Percentiles rank a stretch among this genome's conserved stretches.
Evolutionary conservation across 2,329 filamentous ascomycete species (phyloP).

Genomic region (Cytospora piceicola): DNA sequence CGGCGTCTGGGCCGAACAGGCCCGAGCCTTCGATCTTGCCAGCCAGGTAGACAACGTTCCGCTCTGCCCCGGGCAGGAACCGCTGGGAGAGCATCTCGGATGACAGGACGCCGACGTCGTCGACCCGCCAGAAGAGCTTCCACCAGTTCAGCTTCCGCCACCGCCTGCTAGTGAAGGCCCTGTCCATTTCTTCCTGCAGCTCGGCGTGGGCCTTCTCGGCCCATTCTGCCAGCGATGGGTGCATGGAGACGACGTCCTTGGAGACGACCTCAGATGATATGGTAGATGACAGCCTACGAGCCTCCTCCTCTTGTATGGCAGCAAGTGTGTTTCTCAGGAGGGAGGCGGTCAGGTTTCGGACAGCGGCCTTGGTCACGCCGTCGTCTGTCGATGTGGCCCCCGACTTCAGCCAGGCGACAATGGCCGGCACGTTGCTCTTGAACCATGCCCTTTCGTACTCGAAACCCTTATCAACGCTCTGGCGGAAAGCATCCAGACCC

Average conservation of each 20-base stretch:
- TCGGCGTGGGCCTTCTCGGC: constrained; percentile 81
- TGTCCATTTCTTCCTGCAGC: constrained; percentile 76
- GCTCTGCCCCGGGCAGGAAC: constrained; percentile 80
- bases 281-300: constrained; percentile 41
- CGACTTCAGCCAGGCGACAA: constrained; percentile 68
- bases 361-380: constrained; percentile 63
- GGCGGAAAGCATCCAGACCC: constrained; percentile 69
- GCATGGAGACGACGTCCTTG: constrained; percentile 54
- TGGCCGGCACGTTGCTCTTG: constrained; percentile 66
- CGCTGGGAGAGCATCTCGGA: constrained; percentile 75
- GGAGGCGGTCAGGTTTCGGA: constrained; percentile 69
- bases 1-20: constrained; percentile 24
- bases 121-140: constrained; percentile 93
- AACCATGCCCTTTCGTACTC: constrained; percentile 77
- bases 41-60: constrained; percentile 79
- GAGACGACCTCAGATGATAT: constrained; percentile 40
- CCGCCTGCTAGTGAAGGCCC: constrained; percentile 72
- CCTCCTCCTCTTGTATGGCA: constrained; percentile 56
- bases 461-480: constrained; percentile 70
- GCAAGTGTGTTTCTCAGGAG: constrained; percentile 60
- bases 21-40: constrained; percentile 57
- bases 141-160: constrained; percentile 90
- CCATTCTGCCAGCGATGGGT: constrained; percentile 68
- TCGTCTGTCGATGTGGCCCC: constrained; percentile 46
- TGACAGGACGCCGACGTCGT: constrained; percentile 85